Evolutionary conservation across 352 stramenopile genomes (phyloP), one percentile per base, ranked within the genome.

Genomic region (Phytophthora fragariae): DNA sequence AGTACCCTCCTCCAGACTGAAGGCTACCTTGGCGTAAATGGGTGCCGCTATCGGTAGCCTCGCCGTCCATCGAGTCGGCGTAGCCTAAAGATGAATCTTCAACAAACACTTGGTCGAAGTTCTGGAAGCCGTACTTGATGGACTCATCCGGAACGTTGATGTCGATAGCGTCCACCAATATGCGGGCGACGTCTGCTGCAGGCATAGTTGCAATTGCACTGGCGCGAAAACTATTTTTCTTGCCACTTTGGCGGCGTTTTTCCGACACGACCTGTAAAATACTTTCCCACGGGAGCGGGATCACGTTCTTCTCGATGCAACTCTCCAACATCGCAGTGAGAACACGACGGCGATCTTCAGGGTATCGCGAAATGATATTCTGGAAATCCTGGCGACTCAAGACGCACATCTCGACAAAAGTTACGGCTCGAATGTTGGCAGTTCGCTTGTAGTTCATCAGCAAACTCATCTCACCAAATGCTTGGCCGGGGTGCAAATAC

Each of bases 391-490:
- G 4, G 11, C 41, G 39, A 27, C 21, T 39, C 37, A 73, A 46
- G 3, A 77, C 56, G 17, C 65, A 73, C 11, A 74, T 63, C 37
- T 74, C 65, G 24, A 72, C 67, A 44, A 69, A 80, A 21, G 68
- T 73, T 11, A 41, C 19, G 2, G 73, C 68, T 39, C 70, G 69
- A 15, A 80, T 55, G 39, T 47, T 76, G 37, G 62, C 60, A 3
- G 76, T 74, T 8, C 72, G 65, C 8, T 60, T 59, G 64, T 75
- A 74, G 59, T 81, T 66, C 64, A 76, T 74, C 2, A 83, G 59
- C 55, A 83, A 63, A 55, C 68, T 70, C 63, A 83, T 76, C 59
- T 83, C 68, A 6, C 76, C 71, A 37, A 82, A 83, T 1, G 70
- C 71, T 41, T 75, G 68, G 15, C 76, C 76, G 3, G 49, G 57